These are phyloP conservation scores for Ceratocystiopsis minuta DNA, from an alignment of 2,329 filamentous ascomycete genomes.

Conservation along the genomic window DNA sequence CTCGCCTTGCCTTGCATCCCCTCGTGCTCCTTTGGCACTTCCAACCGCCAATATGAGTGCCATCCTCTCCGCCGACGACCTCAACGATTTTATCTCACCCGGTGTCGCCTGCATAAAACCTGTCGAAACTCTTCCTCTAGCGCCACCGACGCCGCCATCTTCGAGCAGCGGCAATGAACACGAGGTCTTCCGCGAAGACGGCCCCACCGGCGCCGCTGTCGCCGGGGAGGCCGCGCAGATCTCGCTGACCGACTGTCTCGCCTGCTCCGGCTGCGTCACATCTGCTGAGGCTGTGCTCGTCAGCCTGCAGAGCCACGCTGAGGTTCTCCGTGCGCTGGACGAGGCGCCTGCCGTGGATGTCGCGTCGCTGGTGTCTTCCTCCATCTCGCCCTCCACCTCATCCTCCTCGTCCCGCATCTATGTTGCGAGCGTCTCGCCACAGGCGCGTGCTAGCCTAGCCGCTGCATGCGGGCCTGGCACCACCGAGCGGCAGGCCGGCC, in stretches of 20 bases:
- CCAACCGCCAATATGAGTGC: constrained; percentile 58
- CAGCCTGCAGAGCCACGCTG: constrained; percentile 79
- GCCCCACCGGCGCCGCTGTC: constrained; percentile 28
- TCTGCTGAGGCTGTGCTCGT: constrained; percentile 96
- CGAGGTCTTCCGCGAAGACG: constrained; percentile 89
- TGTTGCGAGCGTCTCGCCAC: constrained; percentile 82
- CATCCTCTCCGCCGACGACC: constrained; percentile 86
- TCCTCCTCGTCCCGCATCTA: constrained; percentile 45
- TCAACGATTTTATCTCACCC: constrained; percentile 98
- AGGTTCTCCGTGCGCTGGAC: constrained; percentile 73
- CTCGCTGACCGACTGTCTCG: constrained; percentile 89
- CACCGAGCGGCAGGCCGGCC: constrained; percentile 53
- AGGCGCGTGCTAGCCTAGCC: constrained; percentile 75
- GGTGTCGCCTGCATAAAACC: constrained; percentile 97
- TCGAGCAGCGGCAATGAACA: constrained; percentile 29
- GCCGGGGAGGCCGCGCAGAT: constrained; percentile 61
- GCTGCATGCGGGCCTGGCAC: constrained; percentile 60
- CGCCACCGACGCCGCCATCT: constrained; percentile 22
- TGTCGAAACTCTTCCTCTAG: constrained; percentile 69
- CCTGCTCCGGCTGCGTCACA: constrained; percentile 93
- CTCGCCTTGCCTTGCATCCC: too few relatives aligned
- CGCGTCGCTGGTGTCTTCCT: too few relatives aligned
- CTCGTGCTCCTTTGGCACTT: neutral
- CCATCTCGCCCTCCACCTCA: constrained; percentile 14
- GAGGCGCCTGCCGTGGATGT: constrained; percentile 13